Evolutionary conservation across 495 filamentous ascomycete species (phyloP), one percentile per base, ranked within the genome.

Genomic region (Penicillium psychrofluorescens): DNA sequence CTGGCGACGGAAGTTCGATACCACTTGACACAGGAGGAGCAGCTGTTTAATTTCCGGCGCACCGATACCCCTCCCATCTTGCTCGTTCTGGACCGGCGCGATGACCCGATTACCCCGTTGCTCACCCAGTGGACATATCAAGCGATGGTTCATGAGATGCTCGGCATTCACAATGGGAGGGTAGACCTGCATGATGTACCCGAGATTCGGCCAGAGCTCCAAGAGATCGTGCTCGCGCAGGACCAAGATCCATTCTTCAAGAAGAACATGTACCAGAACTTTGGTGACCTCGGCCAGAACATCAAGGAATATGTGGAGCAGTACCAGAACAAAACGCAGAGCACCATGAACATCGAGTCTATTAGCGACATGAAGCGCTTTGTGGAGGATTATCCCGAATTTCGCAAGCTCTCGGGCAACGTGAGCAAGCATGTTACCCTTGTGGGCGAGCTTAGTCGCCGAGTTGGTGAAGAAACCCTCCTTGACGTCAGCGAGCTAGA

Each of bases 171-270:
- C 46, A 95, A 95, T 61, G 92, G 92, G 13, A 77, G 89, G 14
- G 91, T 97, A 4, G 85, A 95, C 55, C 72, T 98, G 35, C 83
- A 80, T 46, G 79, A 87, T 41, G 85, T 95, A 0, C 90, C 90
- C 30, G 92, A 96, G 42, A 79, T 96, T 38, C 76, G 88, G 40
- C 84, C 88, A 11, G 92, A 98, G 66, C 73, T 97, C 22, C 89
- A 86, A 66, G 92, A 98, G 69, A 91, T 98, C 45, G 90, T 95
- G 9, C 70, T 98, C 13, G 95, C 91, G 1, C 94, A 94, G 64
- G 94, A 97, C 49, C 94, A 97, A 62, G 92, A 98, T 57, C 94
- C 92, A 0, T 98, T 98, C 69, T 98, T 97, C 70, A 95, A 96
- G 67, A 96, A 95, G 69, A 98, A 98, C 62, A 97, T 98, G 94